Evolutionary conservation across 2,329 filamentous ascomycete genomes (phyloP).

Genomic region (Remersonia thermophila): DNA sequence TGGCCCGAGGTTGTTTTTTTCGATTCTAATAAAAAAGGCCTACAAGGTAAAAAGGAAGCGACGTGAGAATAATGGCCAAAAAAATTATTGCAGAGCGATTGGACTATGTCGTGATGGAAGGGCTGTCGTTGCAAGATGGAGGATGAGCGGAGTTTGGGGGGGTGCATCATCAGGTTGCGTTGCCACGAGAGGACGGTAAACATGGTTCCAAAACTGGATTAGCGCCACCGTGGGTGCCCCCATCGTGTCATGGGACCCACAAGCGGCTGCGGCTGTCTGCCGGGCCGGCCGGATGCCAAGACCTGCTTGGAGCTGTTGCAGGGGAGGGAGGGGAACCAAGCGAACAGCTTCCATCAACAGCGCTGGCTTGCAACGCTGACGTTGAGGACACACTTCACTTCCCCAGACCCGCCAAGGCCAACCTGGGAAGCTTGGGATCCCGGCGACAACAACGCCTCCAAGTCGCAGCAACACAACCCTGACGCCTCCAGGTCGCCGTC

Average conservation of each 20-base stretch:
- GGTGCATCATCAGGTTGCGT: constrained; percentile 1
- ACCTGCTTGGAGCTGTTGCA: too few species aligned
- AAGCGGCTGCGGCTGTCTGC: neutral
- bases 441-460: constrained; percentile 6
- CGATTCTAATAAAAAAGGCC: too few species aligned
- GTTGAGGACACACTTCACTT: constrained; percentile 11
- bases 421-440: constrained; percentile 8
- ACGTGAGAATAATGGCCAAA: neutral
- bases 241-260: constrained; percentile 1
- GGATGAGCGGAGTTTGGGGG: constrained; percentile 2
- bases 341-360: too few species aligned
- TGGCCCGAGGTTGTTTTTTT: too few species aligned
- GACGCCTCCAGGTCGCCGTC: neutral
- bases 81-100: neutral
- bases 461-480: neutral
- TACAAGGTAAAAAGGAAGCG: neutral
- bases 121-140: neutral
- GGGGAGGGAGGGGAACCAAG: too few species aligned
- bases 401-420: constrained; percentile 5
- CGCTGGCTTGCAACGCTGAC: constrained; percentile 10
- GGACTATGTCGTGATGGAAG: constrained; percentile 1
- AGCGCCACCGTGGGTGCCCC: constrained; percentile 4
- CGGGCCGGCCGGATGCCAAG: constrained; percentile 10
- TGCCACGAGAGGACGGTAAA: constrained; percentile 16
- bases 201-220: constrained; percentile 19